Evolutionary conservation across 768 basidiomycete genomes (phyloP).

Genomic region (Podaxis sp.): DNA sequence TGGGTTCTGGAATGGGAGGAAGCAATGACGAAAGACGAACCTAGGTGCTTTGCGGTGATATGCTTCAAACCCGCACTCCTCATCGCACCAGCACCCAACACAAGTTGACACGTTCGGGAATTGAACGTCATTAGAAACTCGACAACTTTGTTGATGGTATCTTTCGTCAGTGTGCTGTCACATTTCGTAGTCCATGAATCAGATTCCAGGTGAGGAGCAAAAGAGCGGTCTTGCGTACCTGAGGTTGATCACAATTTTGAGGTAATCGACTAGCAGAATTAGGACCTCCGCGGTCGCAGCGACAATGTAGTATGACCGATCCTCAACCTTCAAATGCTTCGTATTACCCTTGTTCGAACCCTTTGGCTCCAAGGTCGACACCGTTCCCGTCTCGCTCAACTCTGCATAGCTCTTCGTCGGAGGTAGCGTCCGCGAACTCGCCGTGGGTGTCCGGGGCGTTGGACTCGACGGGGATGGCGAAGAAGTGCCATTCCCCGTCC

Average conservation of each 20-base stretch:
- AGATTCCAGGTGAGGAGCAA: background rate
- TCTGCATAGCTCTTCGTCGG: conserved; percentile 11
- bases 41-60: conserved; percentile 97
- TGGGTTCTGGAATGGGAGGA: background rate
- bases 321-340: conserved; percentile 79
- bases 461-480: background rate
- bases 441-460: background rate
- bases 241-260: conserved; percentile 84
- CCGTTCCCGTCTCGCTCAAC: background rate
- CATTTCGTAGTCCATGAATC: background rate
- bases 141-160: conserved; percentile 91
- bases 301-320: conserved; percentile 81
- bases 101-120: conserved; percentile 96
- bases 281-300: conserved; percentile 79
- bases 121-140: conserved; percentile 98
- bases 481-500: background rate
- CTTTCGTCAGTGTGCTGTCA: conserved; percentile 77
- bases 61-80: conserved; percentile 95
- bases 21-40: conserved; percentile 32
- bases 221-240: conserved; percentile 1
- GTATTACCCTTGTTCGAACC: conserved; percentile 16
- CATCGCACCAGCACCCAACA: conserved; percentile 99
- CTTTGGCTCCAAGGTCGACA: background rate
- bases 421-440: conserved; percentile 1
- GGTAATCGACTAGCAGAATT: conserved; percentile 75